Base-by-base conservation (phyloP, 495 filamentous ascomycete genomes). In the Saxophila tyrrhenica region DNA sequence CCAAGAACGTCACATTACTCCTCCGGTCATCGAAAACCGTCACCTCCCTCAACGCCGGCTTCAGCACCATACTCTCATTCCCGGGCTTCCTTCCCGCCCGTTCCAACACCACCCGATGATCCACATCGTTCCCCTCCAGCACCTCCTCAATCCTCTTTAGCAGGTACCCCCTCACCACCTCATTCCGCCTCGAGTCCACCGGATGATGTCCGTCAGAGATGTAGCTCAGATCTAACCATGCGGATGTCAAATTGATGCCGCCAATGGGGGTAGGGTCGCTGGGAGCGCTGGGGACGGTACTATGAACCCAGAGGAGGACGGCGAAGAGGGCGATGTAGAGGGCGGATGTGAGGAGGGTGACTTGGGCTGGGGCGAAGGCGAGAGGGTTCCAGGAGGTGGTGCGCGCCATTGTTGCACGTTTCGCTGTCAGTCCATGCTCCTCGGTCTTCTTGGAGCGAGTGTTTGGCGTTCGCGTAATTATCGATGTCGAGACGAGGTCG, bases 151-250 rank as follows among this genome's bases (percentile, higher is more conserved):
- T 77, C 45, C 89, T 76, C 23, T 69, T 55, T 43, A 96, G 69
- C n/a, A 98, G 68, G 75, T 83, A 95, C 22, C 78, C 72, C 52
- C 84, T 79, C 19, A 95, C 76, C 7, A 82, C 76, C 58, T 94
- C 92, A 62, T 95, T 97, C 54, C 76, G 73, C 35, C 73, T 81
- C 29, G 82, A 87, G 68, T 96, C 97, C 68, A 86, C 94, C 0
- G 91, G 92, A 62, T 94, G 92, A 62, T 85, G 94, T 0, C 76
- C 78, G 50, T 71, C 74, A n/a, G 81, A 89, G 17, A 98, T 68
- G 38, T 70, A 69, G 32, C 86, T 78, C 19, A 98, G 76, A 64
- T 98, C 90, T 16, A 74, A 67, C 91, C 91, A 97, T 21, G 91
- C 90, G 70, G 89, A 79, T 23, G 81, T 80, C 17, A 95, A 70